Evolutionary conservation across 352 stramenopile species (phyloP), one percentile per base, ranked within the genome.

Genomic region (Phytophthora constricta): DNA sequence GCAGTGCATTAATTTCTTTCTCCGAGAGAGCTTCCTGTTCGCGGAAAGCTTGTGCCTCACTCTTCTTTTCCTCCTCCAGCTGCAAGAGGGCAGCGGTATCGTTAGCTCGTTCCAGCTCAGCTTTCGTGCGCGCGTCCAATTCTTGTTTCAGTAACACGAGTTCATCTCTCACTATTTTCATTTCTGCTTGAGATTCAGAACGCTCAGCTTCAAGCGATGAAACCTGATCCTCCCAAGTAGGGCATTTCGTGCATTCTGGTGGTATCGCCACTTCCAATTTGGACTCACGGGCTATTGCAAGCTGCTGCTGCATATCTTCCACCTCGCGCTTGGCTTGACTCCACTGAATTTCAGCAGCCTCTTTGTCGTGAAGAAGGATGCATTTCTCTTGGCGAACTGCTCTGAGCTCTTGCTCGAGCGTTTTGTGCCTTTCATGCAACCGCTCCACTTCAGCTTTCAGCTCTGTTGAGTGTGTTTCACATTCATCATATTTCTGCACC

Each of bases 381-480:
- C 68, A 47, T 0, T 61, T 72, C 39, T 79, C 72, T 47, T 7
- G 19, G 7, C 62, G 62, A 60, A 65, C 22, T 20, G 25, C 8
- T 1, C 19, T 33, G 25, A 84, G 33, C 19, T 76, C 52, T 45
- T 61, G 41, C 33, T 80, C 52, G 14, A 84, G 28, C 5, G 3
- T 46, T 2, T 26, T 49, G 3, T 69, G 59, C 11, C 56, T 31
- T 3, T 47, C 68, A 22, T 55, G 46, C 2, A 83, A 60, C 22
- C 63, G 52, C 11, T 60, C 58, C 2, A 78, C 26, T 45, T 84
- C 65, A 16, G 51, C 37, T 62, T 84, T 65, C 11, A 82, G 39
- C 45, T 69, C 63, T 1, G 26, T 53, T 19, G 65, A 42, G 46
- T 49, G 48, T 31, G 39, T 19, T 17, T 51, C 43, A 5, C 39